Percentiles rank a stretch among this genome's conserved stretches.
These are phyloP conservation scores for Rhododendron molle DNA, from an alignment of 148 eudicot species.

Conservation along the genomic window DNA sequence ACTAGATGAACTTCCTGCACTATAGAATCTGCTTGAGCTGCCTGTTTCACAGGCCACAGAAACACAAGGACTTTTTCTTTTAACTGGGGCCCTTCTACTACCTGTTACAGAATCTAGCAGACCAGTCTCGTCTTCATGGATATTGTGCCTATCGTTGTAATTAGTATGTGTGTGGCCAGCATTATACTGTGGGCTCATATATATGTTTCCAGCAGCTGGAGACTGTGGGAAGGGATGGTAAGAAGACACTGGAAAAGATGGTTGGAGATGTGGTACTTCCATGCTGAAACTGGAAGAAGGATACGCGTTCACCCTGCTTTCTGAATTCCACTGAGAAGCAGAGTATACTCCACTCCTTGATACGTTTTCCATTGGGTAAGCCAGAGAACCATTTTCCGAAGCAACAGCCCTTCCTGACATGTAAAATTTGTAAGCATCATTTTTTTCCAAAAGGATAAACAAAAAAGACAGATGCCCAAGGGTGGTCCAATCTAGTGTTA, in stretches of 20 bases:
- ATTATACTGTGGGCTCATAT: slow-evolving; percentile 10
- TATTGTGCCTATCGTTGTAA: slow-evolving; percentile 9
- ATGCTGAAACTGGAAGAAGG: slow-evolving; percentile 21
- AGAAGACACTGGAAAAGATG: slow-evolving; percentile 15
- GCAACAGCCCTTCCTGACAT: slow-evolving; percentile 23
- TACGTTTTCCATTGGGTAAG: slow-evolving; percentile 7
- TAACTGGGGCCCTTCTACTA: slow-evolving; percentile 14
- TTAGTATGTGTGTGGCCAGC: slow-evolving; percentile 2
- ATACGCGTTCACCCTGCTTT: slow-evolving; percentile 11
- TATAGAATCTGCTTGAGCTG: slow-evolving; percentile 23
- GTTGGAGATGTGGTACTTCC: slow-evolving; percentile 18
- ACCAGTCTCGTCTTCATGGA: slow-evolving; percentile 9
- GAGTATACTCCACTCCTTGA: slow-evolving; percentile 12
- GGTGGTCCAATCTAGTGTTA: neutral
- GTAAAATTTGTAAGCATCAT: neutral
- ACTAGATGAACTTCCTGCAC: slow-evolving; percentile 28
- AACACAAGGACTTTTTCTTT: slow-evolving; percentile 23
- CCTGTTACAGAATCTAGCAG: slow-evolving; percentile 10
- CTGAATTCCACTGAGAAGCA: slow-evolving; percentile 21
- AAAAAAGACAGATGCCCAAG: neutral
- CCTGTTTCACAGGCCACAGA: slow-evolving; percentile 18
- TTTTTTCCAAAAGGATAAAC: neutral
- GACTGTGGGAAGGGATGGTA: slow-evolving; percentile 15
- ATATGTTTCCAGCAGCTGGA: slow-evolving; percentile 15
- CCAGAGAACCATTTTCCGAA: slow-evolving; percentile 20